These are phyloP conservation scores for Solanum chmielewskii DNA, from an alignment of 257 asterid species.

Conservation along the genomic window DNA sequence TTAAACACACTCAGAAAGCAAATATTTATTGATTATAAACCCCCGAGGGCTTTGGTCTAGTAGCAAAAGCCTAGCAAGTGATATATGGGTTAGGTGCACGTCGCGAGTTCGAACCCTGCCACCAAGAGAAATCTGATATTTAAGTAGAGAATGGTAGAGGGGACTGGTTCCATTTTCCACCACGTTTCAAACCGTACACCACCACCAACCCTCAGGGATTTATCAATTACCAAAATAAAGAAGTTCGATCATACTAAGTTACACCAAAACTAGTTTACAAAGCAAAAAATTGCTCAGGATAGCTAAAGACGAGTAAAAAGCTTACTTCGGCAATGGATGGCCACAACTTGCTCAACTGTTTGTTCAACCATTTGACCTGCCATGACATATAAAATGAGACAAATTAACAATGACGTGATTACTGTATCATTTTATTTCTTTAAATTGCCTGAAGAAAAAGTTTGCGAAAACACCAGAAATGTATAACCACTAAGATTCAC, in stretches of 20 bases:
- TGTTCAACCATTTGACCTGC: constrained; percentile 98
- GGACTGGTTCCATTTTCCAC: not conserved
- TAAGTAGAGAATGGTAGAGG: not conserved
- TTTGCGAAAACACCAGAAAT: not conserved
- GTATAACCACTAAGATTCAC: not conserved
- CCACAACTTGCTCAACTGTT: constrained; percentile 83
- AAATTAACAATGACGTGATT: not conserved
- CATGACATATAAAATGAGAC: not conserved
- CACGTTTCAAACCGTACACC: not conserved
- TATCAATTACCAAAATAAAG: not conserved
- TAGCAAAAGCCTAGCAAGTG: not conserved
- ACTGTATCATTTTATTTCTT: not conserved
- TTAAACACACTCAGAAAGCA: not conserved
- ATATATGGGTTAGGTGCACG: not conserved
- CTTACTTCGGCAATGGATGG: constrained; percentile 98
- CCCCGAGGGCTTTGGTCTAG: not conserved
- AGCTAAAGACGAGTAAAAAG: not conserved
- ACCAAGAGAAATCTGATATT: not conserved
- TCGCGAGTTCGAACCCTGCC: not conserved
- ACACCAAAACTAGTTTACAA: not conserved
- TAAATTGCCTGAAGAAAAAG: not conserved
- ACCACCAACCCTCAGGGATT: not conserved
- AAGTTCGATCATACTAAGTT: not conserved
- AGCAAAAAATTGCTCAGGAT: not conserved
- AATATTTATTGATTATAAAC: not conserved